These are phyloP conservation scores for Haberlea rhodopensis DNA, from an alignment of 257 asterid genomes.

Conservation along the genomic window DNA sequence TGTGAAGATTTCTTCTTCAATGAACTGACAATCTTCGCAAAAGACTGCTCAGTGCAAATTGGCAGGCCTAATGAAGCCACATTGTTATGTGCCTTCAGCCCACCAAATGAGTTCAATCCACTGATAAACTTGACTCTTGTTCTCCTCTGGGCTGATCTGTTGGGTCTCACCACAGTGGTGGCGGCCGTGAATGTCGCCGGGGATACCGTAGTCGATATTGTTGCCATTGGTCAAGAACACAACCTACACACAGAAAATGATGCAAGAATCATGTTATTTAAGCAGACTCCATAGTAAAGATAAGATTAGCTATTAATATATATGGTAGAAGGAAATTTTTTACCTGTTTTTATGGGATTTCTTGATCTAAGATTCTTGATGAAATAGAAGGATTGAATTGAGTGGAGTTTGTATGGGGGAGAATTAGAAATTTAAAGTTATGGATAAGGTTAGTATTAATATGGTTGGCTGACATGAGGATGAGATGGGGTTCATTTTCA, in stretches of 20 bases:
- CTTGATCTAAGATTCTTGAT: constrained; percentile 29
- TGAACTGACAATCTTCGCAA: constrained; percentile 62
- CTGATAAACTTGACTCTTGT: constrained; percentile 48
- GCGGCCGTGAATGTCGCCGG: constrained; percentile 42
- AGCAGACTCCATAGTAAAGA: background rate
- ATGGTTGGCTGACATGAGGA: constrained; percentile 58
- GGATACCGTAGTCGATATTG: constrained; percentile 41
- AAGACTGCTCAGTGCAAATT: constrained; percentile 54
- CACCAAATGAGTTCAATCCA: constrained; percentile 76
- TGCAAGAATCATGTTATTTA: constrained; percentile 6
- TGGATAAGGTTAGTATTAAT: constrained; percentile 58
- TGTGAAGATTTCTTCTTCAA: constrained; percentile 34
- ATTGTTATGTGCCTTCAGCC: constrained; percentile 76
- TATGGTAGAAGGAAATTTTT: background rate
- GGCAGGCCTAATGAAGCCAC: constrained; percentile 63
- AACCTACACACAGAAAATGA: constrained; percentile 35
- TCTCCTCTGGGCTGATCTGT: constrained; percentile 37
- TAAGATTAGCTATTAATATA: background rate
- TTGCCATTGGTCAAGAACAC: constrained; percentile 43
- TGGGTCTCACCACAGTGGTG: constrained; percentile 38
- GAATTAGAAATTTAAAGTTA: too few relatives aligned
- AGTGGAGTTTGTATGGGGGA: constrained; percentile 37
- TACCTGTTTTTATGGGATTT: constrained; percentile 34
- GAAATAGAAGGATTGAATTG: too few relatives aligned
- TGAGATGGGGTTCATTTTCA: constrained; percentile 34